A percentile compares a stretch with the other conserved stretches of the same genome.
phyloP scores from a whole-genome alignment of 805 yeast species.

The Peterozyma toletana region DNA sequence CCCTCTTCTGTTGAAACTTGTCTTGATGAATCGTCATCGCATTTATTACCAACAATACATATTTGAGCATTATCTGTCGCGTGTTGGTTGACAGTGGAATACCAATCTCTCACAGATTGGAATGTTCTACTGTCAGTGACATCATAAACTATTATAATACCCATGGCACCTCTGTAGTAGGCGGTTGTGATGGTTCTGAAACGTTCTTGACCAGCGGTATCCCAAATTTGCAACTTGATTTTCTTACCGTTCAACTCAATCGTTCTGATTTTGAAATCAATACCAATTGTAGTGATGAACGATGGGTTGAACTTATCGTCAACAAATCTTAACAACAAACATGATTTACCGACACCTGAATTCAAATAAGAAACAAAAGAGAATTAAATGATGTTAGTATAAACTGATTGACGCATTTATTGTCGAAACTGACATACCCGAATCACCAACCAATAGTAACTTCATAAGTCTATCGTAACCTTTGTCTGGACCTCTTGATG shows the following conservation, averaged over 20 bases:
- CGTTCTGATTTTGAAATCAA: constrained; percentile 95
- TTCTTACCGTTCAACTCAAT: constrained; percentile 89
- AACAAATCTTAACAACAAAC: constrained; percentile 85
- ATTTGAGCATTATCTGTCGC: constrained; percentile 95
- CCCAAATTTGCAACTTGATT: constrained; percentile 94
- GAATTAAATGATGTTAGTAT: neutral
- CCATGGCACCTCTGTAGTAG: constrained; percentile 86
- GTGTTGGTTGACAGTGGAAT: constrained; percentile 89
- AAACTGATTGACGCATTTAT: neutral
- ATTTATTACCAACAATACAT: constrained; percentile 91
- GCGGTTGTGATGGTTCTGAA: constrained; percentile 94
- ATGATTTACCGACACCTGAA: constrained; percentile 76
- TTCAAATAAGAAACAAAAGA: neutral
- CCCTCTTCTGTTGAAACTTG: constrained; percentile 89
- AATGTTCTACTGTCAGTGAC: constrained; percentile 88
- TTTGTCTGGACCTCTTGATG: constrained; percentile 59
- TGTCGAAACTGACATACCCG: constrained; percentile 31
- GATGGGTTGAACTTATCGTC: constrained; percentile 96
- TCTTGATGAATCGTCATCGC: constrained; percentile 83
- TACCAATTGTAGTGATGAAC: constrained; percentile 96
- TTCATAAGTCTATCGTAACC: constrained; percentile 88
- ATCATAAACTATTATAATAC: constrained; percentile 77
- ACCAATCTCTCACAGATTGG: constrained; percentile 92
- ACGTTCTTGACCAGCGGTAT: constrained; percentile 96
- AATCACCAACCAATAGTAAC: constrained; percentile 88